Evolutionary conservation across 129 eudicot species (phyloP), one percentile per base, ranked within the genome.

Genomic region (Lactuca saligna): DNA sequence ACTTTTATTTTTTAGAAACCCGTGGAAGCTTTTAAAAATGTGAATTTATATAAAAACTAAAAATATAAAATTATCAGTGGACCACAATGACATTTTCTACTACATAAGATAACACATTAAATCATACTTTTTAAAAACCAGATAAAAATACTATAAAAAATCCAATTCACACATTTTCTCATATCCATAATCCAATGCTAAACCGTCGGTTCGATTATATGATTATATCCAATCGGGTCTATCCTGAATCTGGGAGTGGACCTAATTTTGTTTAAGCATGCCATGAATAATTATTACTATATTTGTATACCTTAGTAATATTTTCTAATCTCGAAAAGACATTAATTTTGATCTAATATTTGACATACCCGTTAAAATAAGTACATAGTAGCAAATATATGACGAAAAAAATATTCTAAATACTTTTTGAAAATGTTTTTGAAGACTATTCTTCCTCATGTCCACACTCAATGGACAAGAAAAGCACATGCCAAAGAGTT

Each of bases 401-500:
- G 51, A 46, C n/a, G 12, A 42, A 39, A 46, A 69, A 39, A 37
- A 25, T 13, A 35, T 17, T 16, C 6, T 10, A 12, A 11, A 2
- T 12, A 2, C 0, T 8, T 10, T 46, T 8, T 11, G n/a, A 0
- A 46, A 2, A 11, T 46, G 4, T 10, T 0, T 46, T 46, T 11
- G 51, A 46, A 7, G 49, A 33, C 35, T 71, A 71, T 60, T 71
- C 61, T 50, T 61, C 39, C 68, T 48, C 51, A 42, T 48, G 49
- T 44, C 50, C 10, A 44, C 50, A 44, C 50, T 44, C 50, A 44
- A 44, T 51, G 8, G 20, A 42, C 65, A 61, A 61, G 48, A 35
- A 46, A 58, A 58, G 68, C 79, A 75, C 74, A 75, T 75, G 80
- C 62, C 56, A 75, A 67, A 60, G 74, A 59, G 56, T 67, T 50